Conservation (phyloP, 106 monocot species). For the Agapanthus africanus region DNA sequence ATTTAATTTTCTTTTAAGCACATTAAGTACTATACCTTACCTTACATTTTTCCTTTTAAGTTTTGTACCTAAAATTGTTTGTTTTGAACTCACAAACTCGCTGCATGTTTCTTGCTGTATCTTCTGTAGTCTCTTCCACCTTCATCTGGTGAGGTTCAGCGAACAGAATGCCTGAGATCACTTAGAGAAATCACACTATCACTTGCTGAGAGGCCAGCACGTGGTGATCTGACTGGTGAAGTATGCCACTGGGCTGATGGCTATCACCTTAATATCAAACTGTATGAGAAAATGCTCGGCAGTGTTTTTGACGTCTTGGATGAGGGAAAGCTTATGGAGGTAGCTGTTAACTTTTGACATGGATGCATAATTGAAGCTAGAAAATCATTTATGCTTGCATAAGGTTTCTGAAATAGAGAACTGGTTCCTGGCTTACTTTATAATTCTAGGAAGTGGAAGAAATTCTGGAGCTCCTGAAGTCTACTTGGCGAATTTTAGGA, state of each 20-base stretch:
- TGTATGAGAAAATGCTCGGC: conserved; percentile 88
- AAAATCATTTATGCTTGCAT: background rate
- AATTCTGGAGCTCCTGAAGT: conserved; percentile 83
- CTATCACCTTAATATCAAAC: conserved; percentile 78
- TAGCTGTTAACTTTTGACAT: conserved; percentile 20
- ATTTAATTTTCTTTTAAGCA: background rate
- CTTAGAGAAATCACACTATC: conserved; percentile 60
- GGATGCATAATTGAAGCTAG: background rate
- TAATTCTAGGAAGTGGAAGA: conserved; percentile 82
- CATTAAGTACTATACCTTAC: background rate
- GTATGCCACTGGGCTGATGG: conserved; percentile 99
- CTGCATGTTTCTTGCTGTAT: background rate
- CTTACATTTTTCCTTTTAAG: background rate
- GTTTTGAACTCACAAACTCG: background rate
- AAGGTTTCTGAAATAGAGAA: background rate
- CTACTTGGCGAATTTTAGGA: conserved; percentile 88
- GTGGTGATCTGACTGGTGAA: conserved; percentile 90
- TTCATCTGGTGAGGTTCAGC: conserved; percentile 71
- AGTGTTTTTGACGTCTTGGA: conserved; percentile 94
- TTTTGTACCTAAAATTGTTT: background rate
- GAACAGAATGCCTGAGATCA: conserved; percentile 67
- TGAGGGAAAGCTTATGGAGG: conserved; percentile 92
- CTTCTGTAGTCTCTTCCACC: conserved; percentile 63
- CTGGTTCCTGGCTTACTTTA: conserved; percentile 2
- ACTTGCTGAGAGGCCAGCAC: conserved; percentile 89